Conservation (phyloP, 2,329 filamentous ascomycete species). For the Didymellaceae sp. region DNA sequence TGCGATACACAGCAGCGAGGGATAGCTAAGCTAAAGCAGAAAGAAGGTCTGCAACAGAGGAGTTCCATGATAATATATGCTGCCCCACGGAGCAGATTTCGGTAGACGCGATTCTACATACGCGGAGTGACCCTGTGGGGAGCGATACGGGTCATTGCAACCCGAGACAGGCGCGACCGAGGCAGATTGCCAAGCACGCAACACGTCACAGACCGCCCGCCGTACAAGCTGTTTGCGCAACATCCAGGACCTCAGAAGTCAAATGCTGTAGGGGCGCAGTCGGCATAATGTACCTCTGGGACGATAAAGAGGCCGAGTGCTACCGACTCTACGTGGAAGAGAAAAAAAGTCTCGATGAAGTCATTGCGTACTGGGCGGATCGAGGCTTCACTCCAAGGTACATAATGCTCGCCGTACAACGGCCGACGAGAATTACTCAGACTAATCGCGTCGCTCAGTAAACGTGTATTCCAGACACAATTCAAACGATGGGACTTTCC, state of each 20-base stretch:
- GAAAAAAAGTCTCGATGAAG: constrained; percentile 73
- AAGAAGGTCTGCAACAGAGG: neutral
- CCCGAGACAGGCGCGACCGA: constrained; percentile 22
- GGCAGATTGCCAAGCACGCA: constrained; percentile 15
- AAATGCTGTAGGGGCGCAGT: neutral
- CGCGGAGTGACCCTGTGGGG: constrained; percentile 19
- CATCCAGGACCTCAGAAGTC: neutral
- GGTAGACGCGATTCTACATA: constrained; percentile 21
- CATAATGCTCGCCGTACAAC: constrained; percentile 36
- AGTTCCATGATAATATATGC: constrained; percentile 22
- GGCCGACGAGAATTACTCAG: constrained; percentile 2
- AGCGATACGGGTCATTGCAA: constrained; percentile 8
- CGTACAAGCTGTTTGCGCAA: constrained; percentile 29
- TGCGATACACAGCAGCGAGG: neutral
- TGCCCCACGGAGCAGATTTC: constrained; percentile 23
- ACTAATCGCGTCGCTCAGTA: constrained; percentile 55
- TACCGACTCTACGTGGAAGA: constrained; percentile 79
- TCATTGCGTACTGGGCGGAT: constrained; percentile 71
- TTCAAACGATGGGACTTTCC: constrained; percentile 83
- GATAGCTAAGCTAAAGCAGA: neutral
- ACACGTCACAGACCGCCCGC: constrained; percentile 6
- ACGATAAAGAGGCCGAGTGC: constrained; percentile 69
- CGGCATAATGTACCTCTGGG: constrained; percentile 65
- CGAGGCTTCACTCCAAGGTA: constrained; percentile 74
- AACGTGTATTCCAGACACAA: constrained; percentile 76